These are phyloP conservation scores for Achaetomium macrosporum DNA, from an alignment of 2,329 filamentous ascomycete genomes.

Conservation along the genomic window DNA sequence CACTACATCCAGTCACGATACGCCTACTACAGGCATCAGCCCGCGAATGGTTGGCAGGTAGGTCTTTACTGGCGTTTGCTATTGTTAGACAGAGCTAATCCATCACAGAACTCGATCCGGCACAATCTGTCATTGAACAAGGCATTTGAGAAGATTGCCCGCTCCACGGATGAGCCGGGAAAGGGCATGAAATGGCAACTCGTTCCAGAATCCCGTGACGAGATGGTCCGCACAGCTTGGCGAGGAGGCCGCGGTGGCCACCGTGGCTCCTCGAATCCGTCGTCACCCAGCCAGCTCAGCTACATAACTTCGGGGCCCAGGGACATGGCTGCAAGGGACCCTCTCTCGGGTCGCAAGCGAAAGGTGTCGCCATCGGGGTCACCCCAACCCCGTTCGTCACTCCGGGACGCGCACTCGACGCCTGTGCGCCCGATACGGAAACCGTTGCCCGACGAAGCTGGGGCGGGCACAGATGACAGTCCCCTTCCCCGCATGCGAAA, in stretches of 20 bases:
- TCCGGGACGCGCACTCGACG: conserved; percentile 50
- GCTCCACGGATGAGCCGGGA: conserved; percentile 88
- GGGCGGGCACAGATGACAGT: conserved; percentile 51
- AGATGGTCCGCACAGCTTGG: conserved; percentile 72
- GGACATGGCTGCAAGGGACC: conserved; percentile 48
- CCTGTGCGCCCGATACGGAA: conserved; percentile 48
- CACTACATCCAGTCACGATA: conserved; percentile 87
- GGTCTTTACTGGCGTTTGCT: conserved; percentile 28
- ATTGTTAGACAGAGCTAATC: conserved; percentile 22
- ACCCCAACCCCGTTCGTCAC: conserved; percentile 47
- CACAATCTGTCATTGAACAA: conserved; percentile 96
- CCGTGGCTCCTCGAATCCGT: conserved; percentile 63
- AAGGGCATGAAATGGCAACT: conserved; percentile 99
- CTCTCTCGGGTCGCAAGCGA: conserved; percentile 49
- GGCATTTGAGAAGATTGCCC: conserved; percentile 86
- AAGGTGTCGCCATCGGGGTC: conserved; percentile 51
- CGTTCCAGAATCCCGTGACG: conserved; percentile 73
- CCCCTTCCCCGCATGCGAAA: conserved; percentile 55
- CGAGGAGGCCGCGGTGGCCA: conserved; percentile 58
- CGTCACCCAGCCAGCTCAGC: conserved; percentile 57
- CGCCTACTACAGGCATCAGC: conserved; percentile 83
- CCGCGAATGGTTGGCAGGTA: conserved; percentile 80
- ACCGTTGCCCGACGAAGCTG: conserved; percentile 33
- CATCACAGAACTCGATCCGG: conserved; percentile 76
- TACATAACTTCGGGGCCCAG: conserved; percentile 55